These are phyloP conservation scores for Ceratocystis destructans DNA, from an alignment of 2,329 filamentous ascomycete species.

Conservation along the genomic window DNA sequence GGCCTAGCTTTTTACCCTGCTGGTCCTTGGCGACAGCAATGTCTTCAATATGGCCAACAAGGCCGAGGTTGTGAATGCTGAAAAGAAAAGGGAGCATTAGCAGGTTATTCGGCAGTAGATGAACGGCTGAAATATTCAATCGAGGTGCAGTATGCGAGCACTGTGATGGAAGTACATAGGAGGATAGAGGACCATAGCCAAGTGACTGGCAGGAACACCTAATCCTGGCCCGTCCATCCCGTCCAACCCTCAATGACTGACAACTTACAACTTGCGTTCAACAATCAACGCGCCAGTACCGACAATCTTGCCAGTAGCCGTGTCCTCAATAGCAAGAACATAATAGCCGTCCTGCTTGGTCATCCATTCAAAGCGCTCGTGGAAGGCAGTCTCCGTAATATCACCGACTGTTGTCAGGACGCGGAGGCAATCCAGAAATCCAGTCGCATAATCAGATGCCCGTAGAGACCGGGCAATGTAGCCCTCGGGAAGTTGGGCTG, in stretches of 20 bases:
- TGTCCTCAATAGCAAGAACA: constrained; percentile 71
- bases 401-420: constrained; percentile 91
- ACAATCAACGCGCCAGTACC: constrained; percentile 81
- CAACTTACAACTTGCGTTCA: constrained; percentile 76
- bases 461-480: constrained; percentile 74
- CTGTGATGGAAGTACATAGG: not conserved
- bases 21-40: constrained; percentile 91
- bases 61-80: constrained; percentile 65
- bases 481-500: constrained; percentile 57
- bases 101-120: not conserved
- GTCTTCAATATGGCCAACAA: constrained; percentile 93
- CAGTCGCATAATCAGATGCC: constrained; percentile 60
- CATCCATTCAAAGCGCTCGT: constrained; percentile 73
- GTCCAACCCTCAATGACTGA: not conserved
- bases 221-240: not conserved
- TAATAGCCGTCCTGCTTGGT: constrained; percentile 64
- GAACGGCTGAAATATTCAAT: not conserved
- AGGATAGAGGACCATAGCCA: not conserved
- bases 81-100: not conserved
- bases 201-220: not conserved
- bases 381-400: constrained; percentile 59
- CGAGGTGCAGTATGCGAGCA: not conserved
- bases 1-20: constrained; percentile 90
- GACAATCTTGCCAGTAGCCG: constrained; percentile 51
- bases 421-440: constrained; percentile 81